These are phyloP conservation scores for Cairneyella variabilis DNA, from an alignment of 495 filamentous ascomycete species.

Conservation along the genomic window DNA sequence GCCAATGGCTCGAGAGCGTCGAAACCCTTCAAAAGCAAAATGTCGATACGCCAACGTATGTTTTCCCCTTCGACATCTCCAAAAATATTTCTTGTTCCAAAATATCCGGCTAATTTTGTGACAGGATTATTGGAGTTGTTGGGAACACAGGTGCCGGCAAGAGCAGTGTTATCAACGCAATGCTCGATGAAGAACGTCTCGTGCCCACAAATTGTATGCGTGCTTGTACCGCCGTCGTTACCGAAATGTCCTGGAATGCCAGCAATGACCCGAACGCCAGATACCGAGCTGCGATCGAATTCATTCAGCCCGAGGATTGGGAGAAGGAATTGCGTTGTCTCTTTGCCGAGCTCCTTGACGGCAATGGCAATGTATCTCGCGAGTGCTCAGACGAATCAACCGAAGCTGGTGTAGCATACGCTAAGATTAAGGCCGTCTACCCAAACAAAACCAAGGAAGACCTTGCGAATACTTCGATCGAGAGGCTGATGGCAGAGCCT, in stretches of 20 bases:
- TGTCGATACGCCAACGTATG: constrained; percentile 1
- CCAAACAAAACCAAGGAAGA: constrained; percentile 50
- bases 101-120: neutral
- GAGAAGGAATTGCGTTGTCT: constrained; percentile 42
- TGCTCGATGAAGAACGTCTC: constrained; percentile 15
- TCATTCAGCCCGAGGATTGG: constrained; percentile 55
- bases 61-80: neutral
- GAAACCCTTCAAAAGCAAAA: constrained; percentile 1
- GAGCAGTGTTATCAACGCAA: constrained; percentile 18
- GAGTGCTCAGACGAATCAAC: constrained; percentile 40
- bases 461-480: constrained; percentile 33
- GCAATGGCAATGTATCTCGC: constrained; percentile 24
- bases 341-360: constrained; percentile 54
- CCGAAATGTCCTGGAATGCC: constrained; percentile 58
- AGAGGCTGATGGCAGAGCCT: constrained; percentile 38
- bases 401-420: constrained; percentile 45
- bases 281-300: constrained; percentile 61
- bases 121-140: constrained; percentile 68
- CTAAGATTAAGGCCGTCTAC: constrained; percentile 62
- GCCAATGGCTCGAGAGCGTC: neutral
- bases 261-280: constrained; percentile 34
- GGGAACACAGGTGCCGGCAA: constrained; percentile 93
- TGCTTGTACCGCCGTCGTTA: constrained; percentile 62
- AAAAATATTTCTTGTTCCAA: too few relatives aligned
- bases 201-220: constrained; percentile 27